Evolutionary conservation across 345 rosid species (phyloP), one percentile per base, ranked within the genome.

Genomic region (Boechera stricta): DNA sequence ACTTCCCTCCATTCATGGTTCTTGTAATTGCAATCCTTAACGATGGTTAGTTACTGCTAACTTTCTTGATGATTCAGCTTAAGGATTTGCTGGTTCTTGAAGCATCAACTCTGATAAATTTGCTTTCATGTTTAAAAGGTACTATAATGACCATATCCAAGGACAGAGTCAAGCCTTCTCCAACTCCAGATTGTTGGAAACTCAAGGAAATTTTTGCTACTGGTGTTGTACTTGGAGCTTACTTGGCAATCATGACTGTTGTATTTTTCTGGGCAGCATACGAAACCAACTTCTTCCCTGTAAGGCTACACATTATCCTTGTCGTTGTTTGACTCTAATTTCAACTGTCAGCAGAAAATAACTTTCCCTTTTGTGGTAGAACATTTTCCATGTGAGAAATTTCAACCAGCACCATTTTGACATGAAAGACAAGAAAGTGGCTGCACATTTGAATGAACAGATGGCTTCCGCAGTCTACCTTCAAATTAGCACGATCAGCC

Each of bases 1-100:
- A 88, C 54, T 88, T 88, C 63, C 89, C 92, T 31, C 92, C 92
- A 53, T 88, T 88, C 78, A 86, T 88, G 92, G 90, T 88, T 67
- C 92, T 88, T 21, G 84, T 88, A 41, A 85, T 88, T 13, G 92
- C 92, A 56, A 58, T 88, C 31, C 90, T 88, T 56, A 88, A 85
- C 58, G 92, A 88, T 77, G 92, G 90, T 86, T 71, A 78, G 86
- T 75, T 67, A 48, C 18, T 24, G 5, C 42, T 36, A 21, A 39
- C 3, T 2, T 21, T 26, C 28, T 4, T 4, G 33, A 15, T 10
- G 75, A 63, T 42, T 61, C 2, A 57, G 45, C 51, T 28, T 13
- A 38, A 21, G 29, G 12, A n/a, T 51, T 57, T 75, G 24, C 69
- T 72, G 12, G 41, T 51, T 0, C 7, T 73, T 41, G 8, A 53